Conservation (phyloP, 2,329 filamentous ascomycete species). For the Aspergillus bombycis region DNA sequence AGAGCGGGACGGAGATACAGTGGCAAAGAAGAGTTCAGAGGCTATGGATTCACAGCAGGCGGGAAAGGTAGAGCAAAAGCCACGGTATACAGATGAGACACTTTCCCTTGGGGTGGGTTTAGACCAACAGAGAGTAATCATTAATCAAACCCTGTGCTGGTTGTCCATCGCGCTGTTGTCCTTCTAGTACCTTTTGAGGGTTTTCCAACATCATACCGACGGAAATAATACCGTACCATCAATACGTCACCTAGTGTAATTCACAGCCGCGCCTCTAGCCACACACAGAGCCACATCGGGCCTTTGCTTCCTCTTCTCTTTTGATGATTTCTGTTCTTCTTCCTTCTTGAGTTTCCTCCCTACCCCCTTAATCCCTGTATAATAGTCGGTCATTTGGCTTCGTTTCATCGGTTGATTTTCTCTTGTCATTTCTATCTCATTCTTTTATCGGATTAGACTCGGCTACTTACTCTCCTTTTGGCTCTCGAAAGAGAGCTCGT, state of each 20-base stretch:
- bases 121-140: not conserved
- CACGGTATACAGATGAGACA: not conserved
- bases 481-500: conserved; percentile 40
- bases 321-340: conserved; percentile 8
- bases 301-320: conserved; percentile 18
- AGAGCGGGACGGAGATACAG: not conserved
- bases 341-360: conserved; percentile 18
- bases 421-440: conserved; percentile 14
- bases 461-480: conserved; percentile 16
- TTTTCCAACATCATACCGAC: conserved; percentile 3
- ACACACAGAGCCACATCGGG: not conserved
- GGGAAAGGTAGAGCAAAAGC: conserved; percentile 1
- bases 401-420: conserved; percentile 5
- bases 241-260: conserved; percentile 3
- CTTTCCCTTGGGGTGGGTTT: not conserved
- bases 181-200: not conserved
- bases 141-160: not conserved
- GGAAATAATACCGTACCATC: conserved; percentile 2
- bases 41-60: not conserved
- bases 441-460: conserved; percentile 13
- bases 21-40: not conserved
- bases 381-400: conserved; percentile 21
- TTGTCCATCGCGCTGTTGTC: not conserved
- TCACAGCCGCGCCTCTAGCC: conserved; percentile 13
- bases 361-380: conserved; percentile 15